A percentile compares a stretch with the other conserved stretches of the same genome.
Conservation (phyloP, 305 asterid genomes). For the Ajuga reptans region DNA sequence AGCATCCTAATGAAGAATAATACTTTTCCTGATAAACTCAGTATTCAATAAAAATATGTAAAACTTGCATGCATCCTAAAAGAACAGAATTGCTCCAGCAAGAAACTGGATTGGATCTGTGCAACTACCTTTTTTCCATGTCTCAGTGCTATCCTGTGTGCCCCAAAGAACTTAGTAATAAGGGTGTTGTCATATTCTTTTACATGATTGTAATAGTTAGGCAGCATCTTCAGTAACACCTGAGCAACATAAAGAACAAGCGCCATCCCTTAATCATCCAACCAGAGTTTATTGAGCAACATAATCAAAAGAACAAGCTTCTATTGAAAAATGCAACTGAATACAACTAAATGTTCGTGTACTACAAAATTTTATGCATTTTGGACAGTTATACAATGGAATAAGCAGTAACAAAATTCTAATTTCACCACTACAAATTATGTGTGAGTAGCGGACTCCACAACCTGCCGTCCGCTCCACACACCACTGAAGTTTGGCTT, state of each 20-base stretch:
- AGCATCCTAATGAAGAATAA: slow-evolving; percentile 1
- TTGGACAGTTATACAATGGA: neutral
- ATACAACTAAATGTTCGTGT: neutral
- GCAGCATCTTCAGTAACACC: slow-evolving; percentile 82
- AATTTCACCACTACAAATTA: neutral
- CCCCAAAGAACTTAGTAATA: slow-evolving; percentile 86
- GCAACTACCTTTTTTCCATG: slow-evolving; percentile 65
- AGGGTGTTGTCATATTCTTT: slow-evolving; percentile 77
- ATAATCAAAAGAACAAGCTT: neutral
- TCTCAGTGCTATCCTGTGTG: slow-evolving; percentile 57
- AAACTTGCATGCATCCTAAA: neutral
- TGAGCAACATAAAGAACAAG: slow-evolving; percentile 28
- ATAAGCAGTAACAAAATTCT: slow-evolving; percentile 3
- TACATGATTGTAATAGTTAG: slow-evolving; percentile 71
- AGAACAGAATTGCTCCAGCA: slow-evolving; percentile 17
- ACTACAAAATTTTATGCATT: neutral
- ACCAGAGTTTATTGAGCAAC: neutral
- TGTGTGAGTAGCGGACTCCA: neutral
- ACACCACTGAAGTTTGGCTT: neutral
- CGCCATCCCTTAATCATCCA: slow-evolving; percentile 6
- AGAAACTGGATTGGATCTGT: slow-evolving; percentile 18
- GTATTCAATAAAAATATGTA: slow-evolving; percentile 1
- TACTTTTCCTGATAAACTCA: neutral
- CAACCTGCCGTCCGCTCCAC: neutral
- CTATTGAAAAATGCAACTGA: slow-evolving; percentile 4